A percentile compares a stretch with the other conserved stretches of the same genome.
phyloP scores from a whole-genome alignment of 345 rosid genomes.

The Camelina hispida region DNA sequence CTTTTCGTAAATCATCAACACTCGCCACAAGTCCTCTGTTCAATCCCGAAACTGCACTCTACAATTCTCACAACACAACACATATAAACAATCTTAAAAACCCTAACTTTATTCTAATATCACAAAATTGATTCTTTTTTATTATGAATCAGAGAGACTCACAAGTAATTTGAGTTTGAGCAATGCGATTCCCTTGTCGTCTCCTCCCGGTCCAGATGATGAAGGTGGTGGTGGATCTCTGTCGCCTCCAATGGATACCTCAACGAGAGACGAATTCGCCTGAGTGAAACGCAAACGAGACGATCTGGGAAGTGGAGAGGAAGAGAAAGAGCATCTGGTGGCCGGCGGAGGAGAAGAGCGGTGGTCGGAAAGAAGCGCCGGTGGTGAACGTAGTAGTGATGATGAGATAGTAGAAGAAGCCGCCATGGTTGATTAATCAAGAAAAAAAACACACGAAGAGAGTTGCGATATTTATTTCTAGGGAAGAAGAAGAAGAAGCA shows the following conservation, averaged over 20 bases:
- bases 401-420: conserved; percentile 27
- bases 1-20: conserved; percentile 63
- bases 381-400: conserved; percentile 11
- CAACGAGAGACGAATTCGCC: conserved; percentile 54
- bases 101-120: background rate
- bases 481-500: conserved; percentile 32
- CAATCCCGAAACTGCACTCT: conserved; percentile 82
- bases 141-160: conserved; percentile 19
- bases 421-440: conserved; percentile 32
- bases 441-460: background rate
- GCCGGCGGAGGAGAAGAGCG: conserved; percentile 18
- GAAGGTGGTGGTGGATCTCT: conserved; percentile 42
- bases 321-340: background rate
- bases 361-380: conserved; percentile 27
- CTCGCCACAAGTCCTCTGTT: conserved; percentile 89
- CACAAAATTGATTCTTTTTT: background rate
- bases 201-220: conserved; percentile 21
- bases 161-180: conserved; percentile 72
- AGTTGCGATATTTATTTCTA: conserved; percentile 34
- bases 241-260: conserved; percentile 48
- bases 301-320: conserved; percentile 11
- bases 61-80: conserved; percentile 34
- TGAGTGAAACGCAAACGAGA: conserved; percentile 1
- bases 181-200: conserved; percentile 33
- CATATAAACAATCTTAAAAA: background rate